A percentile compares a stretch with the other conserved stretches of the same genome.
Conservation (phyloP, 192 early-diverging fungal species). For the Coemansia furcata region DNA sequence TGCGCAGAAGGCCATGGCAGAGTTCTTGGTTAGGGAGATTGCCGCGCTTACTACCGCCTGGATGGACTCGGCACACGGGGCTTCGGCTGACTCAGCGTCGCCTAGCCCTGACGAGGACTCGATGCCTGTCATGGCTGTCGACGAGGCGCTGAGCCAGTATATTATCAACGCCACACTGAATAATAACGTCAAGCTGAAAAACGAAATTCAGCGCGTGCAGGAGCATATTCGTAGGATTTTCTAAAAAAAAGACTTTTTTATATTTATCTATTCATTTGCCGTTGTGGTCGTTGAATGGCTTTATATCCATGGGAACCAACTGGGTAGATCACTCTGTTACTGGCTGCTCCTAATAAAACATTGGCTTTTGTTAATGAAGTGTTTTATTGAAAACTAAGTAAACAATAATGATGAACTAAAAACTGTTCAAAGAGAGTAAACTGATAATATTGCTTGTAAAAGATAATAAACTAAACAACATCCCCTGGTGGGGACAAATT, state of each 20-base stretch:
- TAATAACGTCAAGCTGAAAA: constrained; percentile 31
- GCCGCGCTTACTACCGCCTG: constrained; percentile 11
- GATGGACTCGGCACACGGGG: constrained; percentile 17
- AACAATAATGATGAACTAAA: too few relatives aligned
- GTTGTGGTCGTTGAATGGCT: not conserved
- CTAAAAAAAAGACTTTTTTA: constrained; percentile 10
- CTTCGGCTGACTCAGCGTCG: not conserved
- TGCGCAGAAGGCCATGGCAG: not conserved
- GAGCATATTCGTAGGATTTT: constrained; percentile 42
- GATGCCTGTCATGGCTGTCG: constrained; percentile 42
- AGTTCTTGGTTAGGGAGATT: constrained; percentile 34
- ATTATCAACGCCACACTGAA: constrained; percentile 40
- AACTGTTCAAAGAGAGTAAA: too few relatives aligned
- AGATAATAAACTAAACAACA: too few relatives aligned
- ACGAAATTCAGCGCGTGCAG: constrained; percentile 44
- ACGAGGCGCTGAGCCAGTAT: constrained; percentile 52
- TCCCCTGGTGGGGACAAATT: too few relatives aligned
- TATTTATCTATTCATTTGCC: not conserved
- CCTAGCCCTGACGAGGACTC: not conserved
- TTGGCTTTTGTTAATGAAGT: too few relatives aligned
- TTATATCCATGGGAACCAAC: not conserved
- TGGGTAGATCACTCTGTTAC: too few relatives aligned
- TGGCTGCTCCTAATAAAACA: too few relatives aligned
- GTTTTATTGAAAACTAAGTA: too few relatives aligned
- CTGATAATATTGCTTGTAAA: too few relatives aligned